Base-by-base conservation (phyloP, 1,139 yeast species). In the Zygoascus hellenicus region DNA sequence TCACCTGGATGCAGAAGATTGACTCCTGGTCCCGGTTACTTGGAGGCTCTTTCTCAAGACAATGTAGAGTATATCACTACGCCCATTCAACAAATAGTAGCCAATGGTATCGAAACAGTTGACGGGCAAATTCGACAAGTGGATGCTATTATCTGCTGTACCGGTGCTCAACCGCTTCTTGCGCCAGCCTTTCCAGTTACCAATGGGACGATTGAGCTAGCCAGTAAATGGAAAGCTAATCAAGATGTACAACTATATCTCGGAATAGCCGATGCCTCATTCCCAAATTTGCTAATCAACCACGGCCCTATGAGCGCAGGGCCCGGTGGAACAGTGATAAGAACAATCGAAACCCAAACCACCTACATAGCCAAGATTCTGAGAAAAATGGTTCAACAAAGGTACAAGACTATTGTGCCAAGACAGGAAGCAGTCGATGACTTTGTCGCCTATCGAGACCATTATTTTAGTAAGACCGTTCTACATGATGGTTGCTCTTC, bases 91-190 rank as follows among this genome's bases (percentile, higher is more conserved):
- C 43, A 42, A 36, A 45, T 52, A 37, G 53, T 58, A 10, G 41
- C 33, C 13, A 48, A 32, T 9, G 63, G 63, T 10, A 46, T 59
- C 14, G 45, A 47, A 11, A 54, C 58, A 3, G 38, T 10, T 3
- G 57, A 54, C 34, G 59, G 59, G 9, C 37, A 14, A 9, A 57
- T 52, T 26, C 35, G 49, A 14, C 46, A 39, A 28, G 59, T 55
- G 11, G 63, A 59, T 38, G 58, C 57, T 2, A 38, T 59, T 11
- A 51, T 59, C 33, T 48, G 56, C 31, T 58, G 61, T 2, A 59
- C 63, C 6, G 63, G 63, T 1, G 54, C 52, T 29, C 54, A 56
- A 43, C 49, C 51, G 5, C 34, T 54, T 16, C 52, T 53, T 38
- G 49, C 55, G 5, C 62, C 61, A 14, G 48, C 49, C 16, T 59